These are phyloP conservation scores for Cercospora sp. DNA, from an alignment of 2,329 filamentous ascomycete species.

Conservation along the genomic window DNA sequence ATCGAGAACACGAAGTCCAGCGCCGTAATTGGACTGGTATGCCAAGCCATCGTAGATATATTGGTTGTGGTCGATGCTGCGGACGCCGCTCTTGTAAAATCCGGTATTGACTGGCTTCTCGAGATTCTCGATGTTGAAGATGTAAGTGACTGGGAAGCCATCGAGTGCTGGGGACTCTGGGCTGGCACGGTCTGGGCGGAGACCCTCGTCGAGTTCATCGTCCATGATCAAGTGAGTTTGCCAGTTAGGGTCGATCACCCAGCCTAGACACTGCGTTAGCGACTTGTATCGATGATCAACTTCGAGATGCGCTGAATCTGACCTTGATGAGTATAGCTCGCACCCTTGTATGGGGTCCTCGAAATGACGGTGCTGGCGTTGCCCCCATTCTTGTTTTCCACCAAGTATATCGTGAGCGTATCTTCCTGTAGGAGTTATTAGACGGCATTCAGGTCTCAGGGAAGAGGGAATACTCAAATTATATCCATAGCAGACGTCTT, in stretches of 20 bases:
- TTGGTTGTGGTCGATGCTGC: constrained; percentile 47
- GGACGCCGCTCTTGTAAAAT: constrained; percentile 41
- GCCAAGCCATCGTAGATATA: constrained; percentile 43
- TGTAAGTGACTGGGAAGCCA: constrained; percentile 53
- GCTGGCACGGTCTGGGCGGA: constrained; percentile 40
- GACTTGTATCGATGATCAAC: neutral
- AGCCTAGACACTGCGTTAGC: constrained; percentile 48
- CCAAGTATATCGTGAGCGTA: constrained; percentile 50
- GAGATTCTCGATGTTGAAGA: constrained; percentile 53
- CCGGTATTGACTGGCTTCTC: constrained; percentile 46
- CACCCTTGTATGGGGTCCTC: constrained; percentile 51
- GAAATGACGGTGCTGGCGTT: constrained; percentile 47
- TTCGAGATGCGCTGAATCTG: neutral
- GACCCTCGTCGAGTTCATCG: constrained; percentile 57
- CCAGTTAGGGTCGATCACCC: constrained; percentile 51
- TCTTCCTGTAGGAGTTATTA: constrained; percentile 30
- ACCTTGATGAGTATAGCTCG: constrained; percentile 47
- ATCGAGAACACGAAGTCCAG: constrained; percentile 41
- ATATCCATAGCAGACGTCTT: constrained; percentile 56
- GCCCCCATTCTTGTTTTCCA: constrained; percentile 45
- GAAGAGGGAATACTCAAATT: constrained; percentile 49
- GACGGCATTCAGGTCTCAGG: neutral
- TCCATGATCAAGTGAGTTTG: constrained; percentile 54
- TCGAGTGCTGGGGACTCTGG: constrained; percentile 37
- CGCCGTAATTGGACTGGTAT: constrained; percentile 44